Conservation (phyloP, 441 rosid species). For the Eutrema salsugineum region DNA sequence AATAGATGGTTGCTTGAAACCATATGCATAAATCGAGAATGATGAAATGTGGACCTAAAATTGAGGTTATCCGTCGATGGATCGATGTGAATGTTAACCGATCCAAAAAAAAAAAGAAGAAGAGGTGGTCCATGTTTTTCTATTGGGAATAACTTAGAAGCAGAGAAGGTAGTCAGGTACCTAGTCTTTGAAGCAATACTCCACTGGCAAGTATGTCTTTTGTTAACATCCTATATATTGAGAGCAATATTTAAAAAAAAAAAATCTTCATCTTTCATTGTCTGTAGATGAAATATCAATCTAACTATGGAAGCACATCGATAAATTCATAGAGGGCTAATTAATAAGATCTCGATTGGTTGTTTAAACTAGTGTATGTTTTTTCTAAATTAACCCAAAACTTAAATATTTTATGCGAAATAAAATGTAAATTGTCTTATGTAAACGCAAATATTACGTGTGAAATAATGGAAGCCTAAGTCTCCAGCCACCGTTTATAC, state of each 20-base stretch:
- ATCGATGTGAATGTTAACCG: slow-evolving; percentile 19
- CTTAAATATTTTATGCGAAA: background rate
- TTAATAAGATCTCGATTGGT: background rate
- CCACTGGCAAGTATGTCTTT: slow-evolving; percentile 1
- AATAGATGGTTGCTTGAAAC: slow-evolving; percentile 1
- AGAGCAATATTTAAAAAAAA: no score
- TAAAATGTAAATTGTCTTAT: background rate
- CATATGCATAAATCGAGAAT: background rate
- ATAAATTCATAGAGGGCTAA: no score
- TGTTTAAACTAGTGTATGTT: no score
- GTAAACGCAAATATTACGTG: background rate
- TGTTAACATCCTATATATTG: background rate
- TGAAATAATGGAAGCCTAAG: background rate
- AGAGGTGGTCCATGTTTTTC: slow-evolving; percentile 26
- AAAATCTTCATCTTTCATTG: background rate
- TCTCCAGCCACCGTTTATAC: background rate
- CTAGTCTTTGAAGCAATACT: slow-evolving; percentile 20
- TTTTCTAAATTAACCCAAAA: background rate
- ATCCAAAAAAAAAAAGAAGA: background rate
- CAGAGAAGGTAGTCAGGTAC: background rate
- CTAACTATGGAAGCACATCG: no score
- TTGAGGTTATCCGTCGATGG: slow-evolving; percentile 18
- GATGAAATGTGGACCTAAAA: slow-evolving; percentile 23
- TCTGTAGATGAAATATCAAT: background rate
- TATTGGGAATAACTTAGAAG: background rate